These are phyloP conservation scores for Erodium trifolium DNA, from an alignment of 441 rosid genomes.

Conservation along the genomic window DNA sequence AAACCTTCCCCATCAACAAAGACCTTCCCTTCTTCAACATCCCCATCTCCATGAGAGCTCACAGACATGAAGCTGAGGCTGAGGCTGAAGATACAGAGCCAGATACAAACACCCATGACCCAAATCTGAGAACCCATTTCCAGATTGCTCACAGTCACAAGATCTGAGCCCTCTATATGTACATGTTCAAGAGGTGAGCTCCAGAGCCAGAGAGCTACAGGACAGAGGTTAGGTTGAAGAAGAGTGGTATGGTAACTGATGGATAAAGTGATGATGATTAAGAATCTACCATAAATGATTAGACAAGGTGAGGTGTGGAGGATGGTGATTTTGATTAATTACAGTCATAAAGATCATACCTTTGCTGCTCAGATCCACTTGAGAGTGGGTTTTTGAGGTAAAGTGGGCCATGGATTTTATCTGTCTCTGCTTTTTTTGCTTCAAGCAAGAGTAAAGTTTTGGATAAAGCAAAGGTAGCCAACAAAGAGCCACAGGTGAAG, in stretches of 20 bases:
- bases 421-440: not conserved
- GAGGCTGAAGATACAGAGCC: slow-evolving; percentile 24
- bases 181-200: not conserved
- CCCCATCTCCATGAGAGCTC: slow-evolving; percentile 22
- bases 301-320: not conserved
- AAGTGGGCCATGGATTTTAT: slow-evolving; percentile 1
- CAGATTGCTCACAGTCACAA: too few relatives aligned
- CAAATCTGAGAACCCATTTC: slow-evolving; percentile 38
- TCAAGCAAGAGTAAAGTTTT: not conserved
- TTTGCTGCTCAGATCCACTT: not conserved
- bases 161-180: not conserved
- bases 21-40: slow-evolving; percentile 36
- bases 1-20: slow-evolving; percentile 42
- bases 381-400: not conserved
- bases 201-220: not conserved
- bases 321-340: not conserved
- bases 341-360: not conserved
- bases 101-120: slow-evolving; percentile 26
- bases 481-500: not conserved
- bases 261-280: too few relatives aligned
- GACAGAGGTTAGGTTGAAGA: too few relatives aligned
- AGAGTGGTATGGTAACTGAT: too few relatives aligned
- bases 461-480: not conserved
- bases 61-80: slow-evolving; percentile 13
- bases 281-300: not conserved